phyloP scores from a whole-genome alignment of 805 yeast genomes.

The Sungouiozyma intestinalis region DNA sequence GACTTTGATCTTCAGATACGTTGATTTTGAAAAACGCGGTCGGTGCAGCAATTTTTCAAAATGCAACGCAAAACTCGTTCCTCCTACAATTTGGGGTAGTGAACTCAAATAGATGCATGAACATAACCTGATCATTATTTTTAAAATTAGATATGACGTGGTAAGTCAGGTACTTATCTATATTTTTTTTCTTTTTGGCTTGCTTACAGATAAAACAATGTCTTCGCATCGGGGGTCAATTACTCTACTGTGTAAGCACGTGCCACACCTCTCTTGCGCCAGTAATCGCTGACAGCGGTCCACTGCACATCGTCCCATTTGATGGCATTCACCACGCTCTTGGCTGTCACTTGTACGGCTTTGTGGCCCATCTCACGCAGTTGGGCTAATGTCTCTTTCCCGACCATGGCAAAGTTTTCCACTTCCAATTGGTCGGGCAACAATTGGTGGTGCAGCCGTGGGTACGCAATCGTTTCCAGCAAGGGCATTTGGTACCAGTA shows the following conservation, averaged over 20 bases:
- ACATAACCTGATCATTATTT: too few species aligned
- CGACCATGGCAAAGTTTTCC: conserved; percentile 41
- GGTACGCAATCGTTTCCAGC: conserved; percentile 62
- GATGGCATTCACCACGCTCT: conserved; percentile 52
- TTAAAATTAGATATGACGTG: too few species aligned
- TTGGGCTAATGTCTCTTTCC: conserved; percentile 30
- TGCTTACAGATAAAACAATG: too few species aligned
- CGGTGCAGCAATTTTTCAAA: too few species aligned
- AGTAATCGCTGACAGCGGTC: conserved; percentile 78
- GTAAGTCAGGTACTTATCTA: too few species aligned
- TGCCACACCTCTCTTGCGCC: conserved; percentile 68
- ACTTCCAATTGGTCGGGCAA: conserved; percentile 58
- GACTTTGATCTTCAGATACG: too few species aligned
- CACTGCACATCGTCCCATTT: conserved; percentile 31
- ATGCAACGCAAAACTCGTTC: too few species aligned
- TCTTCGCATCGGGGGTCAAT: too few species aligned
- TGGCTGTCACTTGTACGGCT: conserved; percentile 33
- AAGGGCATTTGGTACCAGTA: conserved; percentile 50
- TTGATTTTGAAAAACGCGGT: too few species aligned
- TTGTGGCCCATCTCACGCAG: conserved; percentile 41
- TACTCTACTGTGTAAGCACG: conserved; percentile 1
- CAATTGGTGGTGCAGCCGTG: conserved; percentile 83
- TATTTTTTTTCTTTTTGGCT: too few species aligned
- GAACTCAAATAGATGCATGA: too few species aligned
- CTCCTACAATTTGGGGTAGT: too few species aligned